Base-by-base conservation (phyloP, 768 basidiomycete genomes). In the Pleurotus citrinopileatus region DNA sequence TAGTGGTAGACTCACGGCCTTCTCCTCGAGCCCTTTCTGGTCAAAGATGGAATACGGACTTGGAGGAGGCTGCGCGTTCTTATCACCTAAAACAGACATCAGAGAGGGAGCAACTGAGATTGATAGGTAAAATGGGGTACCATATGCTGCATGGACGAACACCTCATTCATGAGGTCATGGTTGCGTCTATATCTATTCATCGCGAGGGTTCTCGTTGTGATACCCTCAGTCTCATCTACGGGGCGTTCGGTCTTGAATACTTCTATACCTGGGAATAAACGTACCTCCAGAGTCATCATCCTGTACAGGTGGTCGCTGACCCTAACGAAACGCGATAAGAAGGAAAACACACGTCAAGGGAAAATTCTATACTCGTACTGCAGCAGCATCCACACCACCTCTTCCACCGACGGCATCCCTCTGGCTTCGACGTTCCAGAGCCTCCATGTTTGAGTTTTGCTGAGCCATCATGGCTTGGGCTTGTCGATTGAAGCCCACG, bases 161-260 rank as follows among this genome's bases (percentile, higher is more conserved):
- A 93, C 86, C 38, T 87, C 87, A 62, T 86, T 86, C 89, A 93
- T 93, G 56, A 87, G 73, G 40, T 91, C 90, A 61, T 92, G 89
- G 61, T 93, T 93, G 4, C 89, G 82, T 59, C 77, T 80, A 63
- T 91, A 93, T 29, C 90, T 77, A 15, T 83, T 79, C 29, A 87
- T 61, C 5, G 91, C 87, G 13, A 91, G 74, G 2, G 87, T 81
- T 38, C 87, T 79, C 1, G 87, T 82, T 0, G 90, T 87, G 55
- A 91, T 86, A 55, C 77, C 73, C 55, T 91, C 89, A 20, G 76
- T 69, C 57, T 89, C 87, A 59, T 89, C 84, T 80, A 52, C 32
- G 5, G 29, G 32, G 15, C 20, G 1, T 17, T 54, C 19, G 17
- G n/a, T n/a, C 26, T 52, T 43, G 47, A 55, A 23, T 5, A 23